Evolutionary conservation across 495 filamentous ascomycete species (phyloP).

Genomic region (Sphaerosporella brunnea): DNA sequence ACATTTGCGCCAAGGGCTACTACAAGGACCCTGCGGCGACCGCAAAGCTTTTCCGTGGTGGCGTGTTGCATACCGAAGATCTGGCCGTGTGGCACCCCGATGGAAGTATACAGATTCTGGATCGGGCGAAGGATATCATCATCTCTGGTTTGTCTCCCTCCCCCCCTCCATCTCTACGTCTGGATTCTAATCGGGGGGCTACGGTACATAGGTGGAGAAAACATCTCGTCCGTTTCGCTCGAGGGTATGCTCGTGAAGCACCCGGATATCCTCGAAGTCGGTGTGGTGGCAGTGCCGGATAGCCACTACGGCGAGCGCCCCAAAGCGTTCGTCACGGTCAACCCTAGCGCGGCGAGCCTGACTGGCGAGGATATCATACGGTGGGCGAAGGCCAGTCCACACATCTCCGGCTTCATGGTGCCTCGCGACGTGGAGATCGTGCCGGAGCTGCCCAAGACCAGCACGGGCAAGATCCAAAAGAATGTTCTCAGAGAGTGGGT

Average conservation of each 20-base stretch:
- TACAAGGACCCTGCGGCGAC: conserved; percentile 82
- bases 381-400: conserved; percentile 64
- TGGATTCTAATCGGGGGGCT: too few species aligned
- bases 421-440: conserved; percentile 85
- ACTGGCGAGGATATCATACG: conserved; percentile 55
- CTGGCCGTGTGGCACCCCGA: conserved; percentile 83
- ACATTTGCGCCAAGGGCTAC: conserved; percentile 84
- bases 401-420: conserved; percentile 88
- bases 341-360: conserved; percentile 25
- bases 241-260: conserved; percentile 86
- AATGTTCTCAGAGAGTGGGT: conserved; percentile 82
- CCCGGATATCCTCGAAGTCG: conserved; percentile 74
- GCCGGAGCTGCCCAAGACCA: conserved; percentile 79
- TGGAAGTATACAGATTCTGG: conserved; percentile 77
- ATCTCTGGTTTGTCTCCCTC: conserved; percentile 72
- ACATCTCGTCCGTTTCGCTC: conserved; percentile 84
- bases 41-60: conserved; percentile 69
- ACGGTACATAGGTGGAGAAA: conserved; percentile 57
- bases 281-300: conserved; percentile 76
- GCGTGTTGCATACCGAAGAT: conserved; percentile 75
- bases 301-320: conserved; percentile 88
- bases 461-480: conserved; percentile 91
- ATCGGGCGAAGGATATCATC: conserved; percentile 93
- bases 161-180: too few species aligned
- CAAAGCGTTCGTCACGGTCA: conserved; percentile 79